phyloP scores from a whole-genome alignment of 2,329 filamentous ascomycete genomes.

The Torrubiellomyces zombiae region DNA sequence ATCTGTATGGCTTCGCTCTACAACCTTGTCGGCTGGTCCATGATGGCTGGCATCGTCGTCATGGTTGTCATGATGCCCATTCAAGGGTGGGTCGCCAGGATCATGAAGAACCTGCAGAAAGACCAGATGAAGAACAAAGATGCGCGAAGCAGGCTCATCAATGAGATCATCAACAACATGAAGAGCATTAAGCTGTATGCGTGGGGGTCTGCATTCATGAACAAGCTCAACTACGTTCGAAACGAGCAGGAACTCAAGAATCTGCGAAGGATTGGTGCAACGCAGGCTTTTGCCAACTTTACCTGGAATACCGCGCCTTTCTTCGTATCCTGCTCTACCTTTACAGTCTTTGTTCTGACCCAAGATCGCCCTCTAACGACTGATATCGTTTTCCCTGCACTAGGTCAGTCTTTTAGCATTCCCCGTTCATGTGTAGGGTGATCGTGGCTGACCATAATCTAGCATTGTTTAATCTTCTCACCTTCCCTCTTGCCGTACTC shows the following conservation, averaged over 20 bases:
- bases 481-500: constrained; percentile 82
- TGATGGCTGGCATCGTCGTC: constrained; percentile 85
- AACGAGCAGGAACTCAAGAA: constrained; percentile 95
- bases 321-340: constrained; percentile 91
- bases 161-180: constrained; percentile 98
- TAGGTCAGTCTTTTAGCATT: constrained; percentile 14
- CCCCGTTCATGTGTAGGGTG: not conserved
- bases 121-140: constrained; percentile 99
- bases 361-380: constrained; percentile 69
- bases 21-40: constrained; percentile 83
- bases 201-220: constrained; percentile 95
- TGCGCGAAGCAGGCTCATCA: constrained; percentile 78
- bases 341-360: constrained; percentile 83
- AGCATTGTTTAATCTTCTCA: constrained; percentile 88
- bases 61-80: constrained; percentile 98
- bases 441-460: constrained; percentile 14
- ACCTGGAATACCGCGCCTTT: constrained; percentile 97
- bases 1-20: constrained; percentile 95
- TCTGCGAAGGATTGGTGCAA: constrained; percentile 85
- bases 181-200: constrained; percentile 98
- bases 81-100: constrained; percentile 76
- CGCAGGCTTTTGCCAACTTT: constrained; percentile 88
- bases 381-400: constrained; percentile 86
- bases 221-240: constrained; percentile 86
- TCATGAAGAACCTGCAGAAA: constrained; percentile 93